These are phyloP conservation scores for Lenzites betulinus DNA, from an alignment of 768 basidiomycete species.

Conservation along the genomic window DNA sequence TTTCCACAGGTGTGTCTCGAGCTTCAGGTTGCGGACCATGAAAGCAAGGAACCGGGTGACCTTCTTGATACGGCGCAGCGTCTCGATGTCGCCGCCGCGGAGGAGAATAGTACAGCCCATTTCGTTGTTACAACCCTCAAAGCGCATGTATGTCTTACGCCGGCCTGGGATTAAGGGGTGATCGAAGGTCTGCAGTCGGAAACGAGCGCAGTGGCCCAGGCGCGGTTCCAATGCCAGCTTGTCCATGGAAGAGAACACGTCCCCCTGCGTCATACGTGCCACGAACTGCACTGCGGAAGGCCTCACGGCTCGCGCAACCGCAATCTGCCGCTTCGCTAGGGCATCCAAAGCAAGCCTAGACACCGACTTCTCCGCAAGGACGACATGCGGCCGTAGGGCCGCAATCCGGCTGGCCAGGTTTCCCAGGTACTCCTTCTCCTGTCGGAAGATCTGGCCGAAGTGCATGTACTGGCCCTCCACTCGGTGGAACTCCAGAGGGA, in stretches of 20 bases:
- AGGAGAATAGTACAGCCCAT: constrained; percentile 95
- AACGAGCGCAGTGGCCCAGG: constrained; percentile 84
- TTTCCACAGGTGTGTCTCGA: constrained; percentile 94
- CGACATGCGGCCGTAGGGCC: constrained; percentile 88
- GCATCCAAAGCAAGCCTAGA: constrained; percentile 89
- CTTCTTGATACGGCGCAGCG: constrained; percentile 83
- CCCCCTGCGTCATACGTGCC: constrained; percentile 92
- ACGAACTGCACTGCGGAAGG: constrained; percentile 84
- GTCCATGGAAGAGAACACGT: constrained; percentile 95
- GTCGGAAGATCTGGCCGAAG: constrained; percentile 86
- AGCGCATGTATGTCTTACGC: constrained; percentile 96
- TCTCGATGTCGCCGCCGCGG: constrained; percentile 83
- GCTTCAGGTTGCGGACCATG: constrained; percentile 89
- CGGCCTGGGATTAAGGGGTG: constrained; percentile 92
- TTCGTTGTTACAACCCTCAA: constrained; percentile 92
- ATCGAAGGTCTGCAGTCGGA: constrained; percentile 91
- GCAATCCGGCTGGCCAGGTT: constrained; percentile 88
- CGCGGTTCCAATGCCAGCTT: constrained; percentile 87
- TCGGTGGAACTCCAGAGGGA: constrained; percentile 91
- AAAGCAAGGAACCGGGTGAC: constrained; percentile 91
- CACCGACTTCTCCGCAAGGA: constrained; percentile 90
- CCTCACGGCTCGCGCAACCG: constrained; percentile 89
- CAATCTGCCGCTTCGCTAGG: constrained; percentile 81
- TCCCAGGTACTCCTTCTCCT: constrained; percentile 91
- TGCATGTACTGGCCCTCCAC: constrained; percentile 92